Conservation (phyloP, 148 eudicot genomes). For the Euryodendron excelsum region DNA sequence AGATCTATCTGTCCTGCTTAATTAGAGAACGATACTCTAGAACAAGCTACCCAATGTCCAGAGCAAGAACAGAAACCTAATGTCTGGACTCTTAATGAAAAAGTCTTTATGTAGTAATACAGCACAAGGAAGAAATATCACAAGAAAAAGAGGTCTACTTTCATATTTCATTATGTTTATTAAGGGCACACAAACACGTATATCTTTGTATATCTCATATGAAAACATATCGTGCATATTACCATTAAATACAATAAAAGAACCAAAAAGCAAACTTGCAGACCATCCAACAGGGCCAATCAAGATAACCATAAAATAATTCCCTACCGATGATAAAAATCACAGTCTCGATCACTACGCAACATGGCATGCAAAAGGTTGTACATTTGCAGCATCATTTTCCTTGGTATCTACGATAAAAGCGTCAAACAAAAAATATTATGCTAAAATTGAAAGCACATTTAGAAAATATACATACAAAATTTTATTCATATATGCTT, state of each 20-base stretch:
- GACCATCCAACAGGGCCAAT: conserved; percentile 10
- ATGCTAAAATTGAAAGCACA: not conserved
- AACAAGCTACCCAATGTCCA: not conserved
- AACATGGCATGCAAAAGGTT: conserved; percentile 87
- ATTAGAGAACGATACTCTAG: not conserved
- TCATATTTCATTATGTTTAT: not conserved
- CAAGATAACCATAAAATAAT: conserved; percentile 10
- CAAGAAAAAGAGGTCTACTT: not conserved
- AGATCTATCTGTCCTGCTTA: not conserved
- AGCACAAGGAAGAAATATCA: not conserved
- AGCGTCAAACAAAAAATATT: conserved; percentile 7
- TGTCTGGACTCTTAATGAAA: not conserved
- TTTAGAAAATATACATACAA: not conserved
- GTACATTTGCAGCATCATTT: conserved; percentile 93
- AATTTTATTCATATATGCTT: conserved; percentile 18
- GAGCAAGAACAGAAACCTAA: not conserved
- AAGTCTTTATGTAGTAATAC: not conserved
- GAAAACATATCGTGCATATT: not conserved
- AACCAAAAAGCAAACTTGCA: not conserved
- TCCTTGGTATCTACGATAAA: conserved; percentile 76
- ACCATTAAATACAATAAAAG: not conserved
- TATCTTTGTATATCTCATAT: not conserved
- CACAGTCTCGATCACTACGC: conserved; percentile 90
- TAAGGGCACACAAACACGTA: not conserved
- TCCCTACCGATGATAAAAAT: conserved; percentile 84